These are phyloP conservation scores for Diplodia sapinea DNA, from an alignment of 2,329 filamentous ascomycete species.

Conservation along the genomic window DNA sequence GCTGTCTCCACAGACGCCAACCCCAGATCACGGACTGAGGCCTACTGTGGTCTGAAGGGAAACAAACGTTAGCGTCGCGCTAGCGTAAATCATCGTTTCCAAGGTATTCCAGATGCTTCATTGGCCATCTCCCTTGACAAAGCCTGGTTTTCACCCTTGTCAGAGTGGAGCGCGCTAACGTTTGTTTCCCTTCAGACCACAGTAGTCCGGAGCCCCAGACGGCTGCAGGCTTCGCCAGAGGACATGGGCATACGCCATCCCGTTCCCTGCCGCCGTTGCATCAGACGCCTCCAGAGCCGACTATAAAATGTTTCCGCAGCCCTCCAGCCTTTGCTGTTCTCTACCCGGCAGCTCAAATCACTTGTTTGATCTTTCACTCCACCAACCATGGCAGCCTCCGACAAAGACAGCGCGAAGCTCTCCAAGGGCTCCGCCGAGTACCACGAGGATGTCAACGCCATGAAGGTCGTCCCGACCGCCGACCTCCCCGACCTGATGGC, in stretches of 20 bases:
- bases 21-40: constrained; percentile 15
- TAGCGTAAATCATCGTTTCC: no score
- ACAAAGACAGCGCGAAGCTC: constrained; percentile 24
- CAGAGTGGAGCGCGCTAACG: no score
- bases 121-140: no score
- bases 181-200: no score
- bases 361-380: background rate
- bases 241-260: constrained; percentile 11
- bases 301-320: background rate
- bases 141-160: no score
- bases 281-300: background rate
- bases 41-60: no score
- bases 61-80: no score
- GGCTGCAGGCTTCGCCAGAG: background rate
- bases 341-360: background rate
- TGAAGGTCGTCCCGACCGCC: constrained; percentile 19
- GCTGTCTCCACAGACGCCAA: constrained; percentile 6
- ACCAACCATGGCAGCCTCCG: constrained; percentile 4
- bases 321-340: constrained; percentile 1
- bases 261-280: background rate
- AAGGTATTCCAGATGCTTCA: no score
- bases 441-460: constrained; percentile 21
- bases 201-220: constrained; percentile 25
- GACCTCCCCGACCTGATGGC: constrained; percentile 23
- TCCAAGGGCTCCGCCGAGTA: constrained; percentile 6